These are phyloP conservation scores for Sisymbrium irio DNA, from an alignment of 345 rosid genomes.

Conservation along the genomic window DNA sequence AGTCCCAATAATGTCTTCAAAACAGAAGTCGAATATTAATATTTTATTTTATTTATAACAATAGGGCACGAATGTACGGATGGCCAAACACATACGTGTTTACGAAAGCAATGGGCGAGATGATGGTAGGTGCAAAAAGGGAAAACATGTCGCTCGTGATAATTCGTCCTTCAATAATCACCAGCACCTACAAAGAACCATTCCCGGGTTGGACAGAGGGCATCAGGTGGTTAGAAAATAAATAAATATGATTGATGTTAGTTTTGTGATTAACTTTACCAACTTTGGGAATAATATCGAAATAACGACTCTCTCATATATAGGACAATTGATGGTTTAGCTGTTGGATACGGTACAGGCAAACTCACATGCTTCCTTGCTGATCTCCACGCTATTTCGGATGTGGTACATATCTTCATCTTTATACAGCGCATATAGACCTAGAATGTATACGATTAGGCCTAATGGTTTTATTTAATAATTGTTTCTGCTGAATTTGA, in stretches of 20 bases:
- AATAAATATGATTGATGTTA: background rate
- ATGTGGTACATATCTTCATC: constrained; percentile 46
- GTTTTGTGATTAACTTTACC: background rate
- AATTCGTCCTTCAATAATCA: constrained; percentile 43
- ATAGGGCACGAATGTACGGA: constrained; percentile 44
- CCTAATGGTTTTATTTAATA: background rate
- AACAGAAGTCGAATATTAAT: no score
- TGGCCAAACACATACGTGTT: constrained; percentile 55
- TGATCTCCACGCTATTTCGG: constrained; percentile 50
- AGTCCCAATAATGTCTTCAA: no score
- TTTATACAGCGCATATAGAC: no score
- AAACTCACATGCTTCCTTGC: constrained; percentile 66
- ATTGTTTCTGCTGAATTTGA: background rate
- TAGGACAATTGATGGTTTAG: constrained; percentile 81
- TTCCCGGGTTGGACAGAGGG: constrained; percentile 61
- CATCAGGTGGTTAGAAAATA: constrained; percentile 27
- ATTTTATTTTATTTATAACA: no score
- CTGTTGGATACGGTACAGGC: constrained; percentile 71
- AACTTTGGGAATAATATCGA: background rate
- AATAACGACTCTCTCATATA: background rate
- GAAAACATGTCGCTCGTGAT: constrained; percentile 25
- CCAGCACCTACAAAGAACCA: constrained; percentile 49
- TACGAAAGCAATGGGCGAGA: constrained; percentile 59
- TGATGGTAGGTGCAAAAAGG: constrained; percentile 39
- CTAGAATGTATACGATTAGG: background rate